Base-by-base conservation (phyloP, 2,329 filamentous ascomycete species). In the Diaporthe sp. region DNA sequence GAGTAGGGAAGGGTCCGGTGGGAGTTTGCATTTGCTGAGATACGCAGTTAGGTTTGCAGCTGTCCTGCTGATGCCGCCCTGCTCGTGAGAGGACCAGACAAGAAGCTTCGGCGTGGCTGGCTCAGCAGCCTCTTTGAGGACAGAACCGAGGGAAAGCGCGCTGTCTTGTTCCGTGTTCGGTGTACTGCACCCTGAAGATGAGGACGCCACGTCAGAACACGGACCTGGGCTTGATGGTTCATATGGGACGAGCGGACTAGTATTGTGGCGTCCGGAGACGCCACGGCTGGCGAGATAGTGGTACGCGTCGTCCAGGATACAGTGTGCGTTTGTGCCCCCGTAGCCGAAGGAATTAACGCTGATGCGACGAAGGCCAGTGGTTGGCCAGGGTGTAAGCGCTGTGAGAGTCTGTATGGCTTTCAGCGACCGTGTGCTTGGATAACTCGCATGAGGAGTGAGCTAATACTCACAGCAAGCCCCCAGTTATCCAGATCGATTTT, bases 321-420 rank as follows among this genome's bases (percentile, higher is more conserved):
- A 65, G 22, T 87, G 86, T 5, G 83, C 84, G 75, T 88, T 88
- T 13, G 86, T 84, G 51, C 82, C 85, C 25, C 85, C 86, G 35
- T 84, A 87, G 1, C 86, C 87, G 66, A 88, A 88, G 69, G 82
- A 85, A 78, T 88, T 88, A 73, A 89, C 81, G 76, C 86, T 88
- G 75, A 87, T 84, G 25, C 71, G 59, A 15, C 71, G 35, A 19
- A 50, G 56, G 13, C 72, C 47, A 30, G 6, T n/a, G 13, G 72
- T 47, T 0, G 72, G 72, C 72, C 65, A 70, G 15, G 65, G 56
- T 19, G 58, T 55, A 13, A 58, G 37, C 6, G 39, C 25, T 1
- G 68, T 58, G 39, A 53, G 68, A 70, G 58, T 58, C 53, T 70
- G 51, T 25, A 13, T 44, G 15, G 37, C 51, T 35, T 27, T 70